A percentile compares a stretch with the other conserved stretches of the same genome.
Conservation (phyloP, 2,329 filamentous ascomycete species). For the Stagonosporopsis cucurbitacearum region DNA sequence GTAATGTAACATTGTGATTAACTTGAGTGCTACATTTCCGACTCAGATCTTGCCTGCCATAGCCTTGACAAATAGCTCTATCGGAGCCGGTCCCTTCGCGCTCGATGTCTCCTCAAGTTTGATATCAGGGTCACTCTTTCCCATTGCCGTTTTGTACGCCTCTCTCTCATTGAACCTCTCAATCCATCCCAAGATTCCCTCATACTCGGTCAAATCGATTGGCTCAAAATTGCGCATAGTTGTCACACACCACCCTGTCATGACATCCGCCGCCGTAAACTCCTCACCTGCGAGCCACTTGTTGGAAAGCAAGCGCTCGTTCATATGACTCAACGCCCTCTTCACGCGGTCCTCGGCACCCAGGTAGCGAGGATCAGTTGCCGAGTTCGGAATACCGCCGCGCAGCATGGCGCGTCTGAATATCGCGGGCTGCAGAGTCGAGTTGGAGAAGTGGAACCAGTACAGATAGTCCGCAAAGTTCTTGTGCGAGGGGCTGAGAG, state of each 20-base stretch:
- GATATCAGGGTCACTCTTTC: constrained; percentile 59
- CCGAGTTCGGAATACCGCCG: constrained; percentile 36
- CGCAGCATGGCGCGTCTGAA: constrained; percentile 38
- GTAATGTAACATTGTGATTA: not conserved
- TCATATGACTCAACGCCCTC: constrained; percentile 53
- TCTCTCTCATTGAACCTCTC: constrained; percentile 35
- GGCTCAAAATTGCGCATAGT: constrained; percentile 64
- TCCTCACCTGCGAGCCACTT: constrained; percentile 66
- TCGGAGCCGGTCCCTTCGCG: constrained; percentile 33
- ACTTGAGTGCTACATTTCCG: not conserved
- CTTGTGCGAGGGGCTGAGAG: constrained; percentile 53
- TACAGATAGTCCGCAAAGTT: constrained; percentile 68
- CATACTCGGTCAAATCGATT: constrained; percentile 42
- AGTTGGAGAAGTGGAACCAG: constrained; percentile 66
- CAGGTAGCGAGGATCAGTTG: constrained; percentile 45
- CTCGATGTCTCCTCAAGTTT: constrained; percentile 36
- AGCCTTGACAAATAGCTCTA: constrained; percentile 30
- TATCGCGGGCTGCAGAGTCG: constrained; percentile 49
- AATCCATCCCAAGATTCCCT: constrained; percentile 41
- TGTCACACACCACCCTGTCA: constrained; percentile 66
- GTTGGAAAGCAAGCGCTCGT: constrained; percentile 57
- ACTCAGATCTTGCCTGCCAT: constrained; percentile 30
- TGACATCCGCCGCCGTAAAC: constrained; percentile 71
- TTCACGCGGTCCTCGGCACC: constrained; percentile 45
- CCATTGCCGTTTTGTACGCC: constrained; percentile 59